phyloP scores from a whole-genome alignment of 345 rosid genomes.

The Eucalyptus polybractea region DNA sequence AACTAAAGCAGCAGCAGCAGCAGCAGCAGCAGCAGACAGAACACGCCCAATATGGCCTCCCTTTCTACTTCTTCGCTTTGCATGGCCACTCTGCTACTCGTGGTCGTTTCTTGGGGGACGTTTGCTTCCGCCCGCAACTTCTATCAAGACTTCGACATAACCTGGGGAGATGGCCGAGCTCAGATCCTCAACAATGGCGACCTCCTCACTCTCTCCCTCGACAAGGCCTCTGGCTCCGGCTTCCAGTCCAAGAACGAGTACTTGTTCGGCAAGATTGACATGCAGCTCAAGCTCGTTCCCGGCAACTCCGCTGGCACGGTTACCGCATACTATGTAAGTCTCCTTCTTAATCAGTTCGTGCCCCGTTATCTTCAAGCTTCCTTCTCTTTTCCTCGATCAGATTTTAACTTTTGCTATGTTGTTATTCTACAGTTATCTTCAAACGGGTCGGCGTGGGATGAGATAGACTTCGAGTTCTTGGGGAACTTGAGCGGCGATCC shows the following conservation, averaged over 20 bases:
- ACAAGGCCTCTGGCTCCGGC: slow-evolving; percentile 61
- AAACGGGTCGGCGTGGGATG: slow-evolving; percentile 55
- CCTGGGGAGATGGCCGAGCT: slow-evolving; percentile 46
- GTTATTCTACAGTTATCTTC: slow-evolving; percentile 28
- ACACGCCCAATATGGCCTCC: neutral
- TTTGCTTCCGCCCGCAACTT: slow-evolving; percentile 13
- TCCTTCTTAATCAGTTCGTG: neutral
- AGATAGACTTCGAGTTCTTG: slow-evolving; percentile 53
- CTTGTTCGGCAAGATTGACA: slow-evolving; percentile 50
- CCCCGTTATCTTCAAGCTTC: neutral
- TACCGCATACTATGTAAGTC: slow-evolving; percentile 26
- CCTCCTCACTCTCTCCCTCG: slow-evolving; percentile 48
- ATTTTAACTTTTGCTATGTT: neutral
- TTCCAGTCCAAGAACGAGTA: slow-evolving; percentile 46
- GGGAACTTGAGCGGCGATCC: slow-evolving; percentile 62
- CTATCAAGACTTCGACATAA: slow-evolving; percentile 31
- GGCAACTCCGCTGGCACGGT: slow-evolving; percentile 84
- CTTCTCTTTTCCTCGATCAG: neutral
- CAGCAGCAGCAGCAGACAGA: neutral
- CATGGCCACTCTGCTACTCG: neutral
- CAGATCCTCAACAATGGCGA: slow-evolving; percentile 41
- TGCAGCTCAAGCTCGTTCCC: slow-evolving; percentile 64
- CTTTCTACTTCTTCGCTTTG: neutral
- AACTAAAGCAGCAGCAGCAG: neutral
- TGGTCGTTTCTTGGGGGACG: neutral